Percentiles rank a stretch among this genome's conserved stretches.
Conservation (phyloP, 805 yeast genomes). For the Lipomyces sp. region DNA sequence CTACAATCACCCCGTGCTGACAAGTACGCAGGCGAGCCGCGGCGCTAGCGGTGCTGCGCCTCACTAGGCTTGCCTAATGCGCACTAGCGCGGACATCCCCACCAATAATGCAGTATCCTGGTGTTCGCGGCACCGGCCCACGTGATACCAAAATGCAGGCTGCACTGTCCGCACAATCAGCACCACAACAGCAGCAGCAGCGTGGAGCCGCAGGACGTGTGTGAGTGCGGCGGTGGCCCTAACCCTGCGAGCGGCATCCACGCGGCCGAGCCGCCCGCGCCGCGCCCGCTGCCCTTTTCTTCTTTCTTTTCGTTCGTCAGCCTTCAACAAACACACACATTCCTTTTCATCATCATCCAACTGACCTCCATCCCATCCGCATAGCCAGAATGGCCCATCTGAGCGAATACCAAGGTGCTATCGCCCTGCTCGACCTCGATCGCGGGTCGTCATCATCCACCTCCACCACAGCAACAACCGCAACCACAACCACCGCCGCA, state of each 20-base stretch:
- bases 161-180: not conserved
- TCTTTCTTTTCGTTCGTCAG: not conserved
- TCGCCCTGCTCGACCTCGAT: conserved; percentile 39
- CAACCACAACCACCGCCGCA: conserved; percentile 9
- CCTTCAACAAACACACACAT: not conserved
- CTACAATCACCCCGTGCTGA: not conserved
- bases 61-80: conserved; percentile 1
- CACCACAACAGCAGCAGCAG: not conserved
- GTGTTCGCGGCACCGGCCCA: too few relatives aligned
- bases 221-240: conserved; percentile 10
- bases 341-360: not conserved
- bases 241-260: not conserved
- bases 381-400: conserved; percentile 26
- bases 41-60: conserved; percentile 2
- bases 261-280: conserved; percentile 15
- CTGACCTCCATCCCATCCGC: not conserved
- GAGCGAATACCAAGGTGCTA: conserved; percentile 40
- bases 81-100: not conserved
- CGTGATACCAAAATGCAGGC: too few relatives aligned
- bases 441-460: conserved; percentile 15
- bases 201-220: conserved; percentile 9
- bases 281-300: conserved; percentile 12
- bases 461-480: not conserved
- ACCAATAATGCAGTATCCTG: not conserved
- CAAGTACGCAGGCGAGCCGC: not conserved